These are phyloP conservation scores for Avena insularis DNA, from an alignment of 176 grass and related monocot species.

Conservation along the genomic window DNA sequence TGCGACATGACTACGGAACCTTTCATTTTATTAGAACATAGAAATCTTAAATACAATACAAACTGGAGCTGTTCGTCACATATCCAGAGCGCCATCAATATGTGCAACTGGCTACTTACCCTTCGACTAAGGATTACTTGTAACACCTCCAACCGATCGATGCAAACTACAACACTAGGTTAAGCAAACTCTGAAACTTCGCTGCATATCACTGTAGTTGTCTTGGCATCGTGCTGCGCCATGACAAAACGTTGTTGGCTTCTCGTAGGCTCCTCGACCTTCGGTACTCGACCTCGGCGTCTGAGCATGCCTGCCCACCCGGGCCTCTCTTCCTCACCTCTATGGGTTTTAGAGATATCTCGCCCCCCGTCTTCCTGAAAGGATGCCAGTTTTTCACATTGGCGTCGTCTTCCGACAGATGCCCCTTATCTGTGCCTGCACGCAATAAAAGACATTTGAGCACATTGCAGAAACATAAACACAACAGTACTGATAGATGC, in stretches of 20 bases:
- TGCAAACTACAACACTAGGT: too few relatives aligned
- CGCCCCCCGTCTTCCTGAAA: constrained; percentile 51
- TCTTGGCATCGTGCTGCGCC: constrained; percentile 75
- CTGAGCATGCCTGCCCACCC: constrained; percentile 69
- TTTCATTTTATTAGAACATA: too few relatives aligned
- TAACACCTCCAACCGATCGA: too few relatives aligned
- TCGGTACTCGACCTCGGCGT: constrained; percentile 88
- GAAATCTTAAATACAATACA: too few relatives aligned
- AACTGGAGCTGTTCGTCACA: too few relatives aligned
- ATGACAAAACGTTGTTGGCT: constrained; percentile 54
- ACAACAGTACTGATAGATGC: not conserved
- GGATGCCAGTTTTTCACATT: constrained; percentile 53
- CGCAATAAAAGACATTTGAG: not conserved
- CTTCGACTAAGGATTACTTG: too few relatives aligned
- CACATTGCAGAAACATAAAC: constrained; percentile 19
- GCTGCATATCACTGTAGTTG: constrained; percentile 48
- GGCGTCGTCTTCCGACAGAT: constrained; percentile 30
- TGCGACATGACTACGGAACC: too few relatives aligned
- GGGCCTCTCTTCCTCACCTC: constrained; percentile 64
- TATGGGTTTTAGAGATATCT: constrained; percentile 59
- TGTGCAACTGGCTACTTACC: too few relatives aligned
- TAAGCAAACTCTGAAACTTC: constrained; percentile 24
- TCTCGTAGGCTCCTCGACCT: constrained; percentile 95
- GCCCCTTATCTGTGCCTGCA: constrained; percentile 44
- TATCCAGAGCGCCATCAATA: too few relatives aligned